Conservation (phyloP, 768 basidiomycete genomes). For the Amanita rubescens region DNA sequence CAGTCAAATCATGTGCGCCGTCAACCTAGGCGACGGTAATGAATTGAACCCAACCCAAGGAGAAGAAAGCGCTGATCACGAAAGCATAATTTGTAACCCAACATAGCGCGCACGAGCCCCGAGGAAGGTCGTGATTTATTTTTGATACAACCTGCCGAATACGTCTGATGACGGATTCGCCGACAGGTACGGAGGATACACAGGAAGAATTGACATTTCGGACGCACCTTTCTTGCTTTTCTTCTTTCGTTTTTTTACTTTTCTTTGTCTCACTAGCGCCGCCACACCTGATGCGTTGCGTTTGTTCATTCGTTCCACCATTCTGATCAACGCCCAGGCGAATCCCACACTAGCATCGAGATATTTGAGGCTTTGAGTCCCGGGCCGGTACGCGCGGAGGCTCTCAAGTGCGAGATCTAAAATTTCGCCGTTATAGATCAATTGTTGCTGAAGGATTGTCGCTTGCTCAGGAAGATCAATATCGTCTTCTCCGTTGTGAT, state of each 20-base stretch:
- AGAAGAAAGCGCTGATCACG: constrained; percentile 2
- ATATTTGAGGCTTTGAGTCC: constrained; percentile 71
- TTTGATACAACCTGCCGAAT: neutral
- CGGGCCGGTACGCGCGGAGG: constrained; percentile 70
- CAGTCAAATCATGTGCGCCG: constrained; percentile 1
- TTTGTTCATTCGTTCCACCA: constrained; percentile 88
- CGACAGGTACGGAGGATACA: neutral
- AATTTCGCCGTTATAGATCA: constrained; percentile 93
- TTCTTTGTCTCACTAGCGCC: constrained; percentile 71
- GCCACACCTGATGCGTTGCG: constrained; percentile 44
- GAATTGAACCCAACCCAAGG: constrained; percentile 6
- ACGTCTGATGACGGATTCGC: neutral
- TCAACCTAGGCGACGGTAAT: constrained; percentile 8
- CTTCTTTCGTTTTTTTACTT: constrained; percentile 38
- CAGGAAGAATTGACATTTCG: neutral
- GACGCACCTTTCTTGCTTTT: constrained; percentile 36
- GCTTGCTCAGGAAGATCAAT: constrained; percentile 62
- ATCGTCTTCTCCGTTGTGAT: constrained; percentile 12
- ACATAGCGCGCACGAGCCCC: neutral
- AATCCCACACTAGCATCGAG: constrained; percentile 83
- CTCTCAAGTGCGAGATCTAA: constrained; percentile 83
- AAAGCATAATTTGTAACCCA: constrained; percentile 4
- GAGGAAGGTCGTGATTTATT: neutral
- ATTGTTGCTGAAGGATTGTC: constrained; percentile 74
- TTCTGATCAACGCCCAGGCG: constrained; percentile 75